Conservation (phyloP, 2,329 filamentous ascomycete species). For the Nemania diffusa region DNA sequence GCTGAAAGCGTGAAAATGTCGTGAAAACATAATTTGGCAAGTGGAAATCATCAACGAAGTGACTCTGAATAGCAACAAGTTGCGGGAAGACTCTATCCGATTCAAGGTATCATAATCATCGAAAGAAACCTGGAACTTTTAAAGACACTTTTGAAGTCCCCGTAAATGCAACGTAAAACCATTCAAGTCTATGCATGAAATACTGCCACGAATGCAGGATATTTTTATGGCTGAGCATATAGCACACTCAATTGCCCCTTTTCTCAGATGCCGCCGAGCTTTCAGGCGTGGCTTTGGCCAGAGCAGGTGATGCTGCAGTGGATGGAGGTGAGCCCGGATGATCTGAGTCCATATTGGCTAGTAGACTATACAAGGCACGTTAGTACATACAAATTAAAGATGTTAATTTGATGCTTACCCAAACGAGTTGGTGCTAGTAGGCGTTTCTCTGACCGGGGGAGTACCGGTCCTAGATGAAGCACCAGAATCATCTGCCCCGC, state of each 20-base stretch:
- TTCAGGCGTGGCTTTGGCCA: constrained; percentile 71
- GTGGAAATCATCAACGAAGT: constrained; percentile 39
- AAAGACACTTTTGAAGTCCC: constrained; percentile 54
- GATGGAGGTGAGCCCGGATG: constrained; percentile 77
- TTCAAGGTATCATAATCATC: constrained; percentile 57
- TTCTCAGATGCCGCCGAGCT: constrained; percentile 58
- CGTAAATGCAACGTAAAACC: constrained; percentile 58
- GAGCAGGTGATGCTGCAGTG: constrained; percentile 71
- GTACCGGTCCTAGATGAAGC: constrained; percentile 91
- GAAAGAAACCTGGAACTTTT: constrained; percentile 56
- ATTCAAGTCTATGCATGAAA: constrained; percentile 56
- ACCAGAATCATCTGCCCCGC: constrained; percentile 84
- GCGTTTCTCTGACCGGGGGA: constrained; percentile 71
- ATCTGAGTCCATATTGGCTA: constrained; percentile 68
- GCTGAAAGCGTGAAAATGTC: constrained; percentile 37
- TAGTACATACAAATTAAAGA: constrained; percentile 40
- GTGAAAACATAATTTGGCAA: constrained; percentile 42
- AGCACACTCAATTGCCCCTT: constrained; percentile 59
- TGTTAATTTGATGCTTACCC: constrained; percentile 71
- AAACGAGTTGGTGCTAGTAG: constrained; percentile 87
- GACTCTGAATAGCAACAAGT: constrained; percentile 45
- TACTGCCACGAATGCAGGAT: constrained; percentile 52
- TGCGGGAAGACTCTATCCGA: constrained; percentile 49
- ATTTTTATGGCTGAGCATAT: constrained; percentile 50
- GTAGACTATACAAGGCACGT: constrained; percentile 56